Percentiles rank a stretch among this genome's conserved stretches.
These are phyloP conservation scores for Aspergillus arachidicola DNA, from an alignment of 2,329 filamentous ascomycete genomes.

Conservation along the genomic window DNA sequence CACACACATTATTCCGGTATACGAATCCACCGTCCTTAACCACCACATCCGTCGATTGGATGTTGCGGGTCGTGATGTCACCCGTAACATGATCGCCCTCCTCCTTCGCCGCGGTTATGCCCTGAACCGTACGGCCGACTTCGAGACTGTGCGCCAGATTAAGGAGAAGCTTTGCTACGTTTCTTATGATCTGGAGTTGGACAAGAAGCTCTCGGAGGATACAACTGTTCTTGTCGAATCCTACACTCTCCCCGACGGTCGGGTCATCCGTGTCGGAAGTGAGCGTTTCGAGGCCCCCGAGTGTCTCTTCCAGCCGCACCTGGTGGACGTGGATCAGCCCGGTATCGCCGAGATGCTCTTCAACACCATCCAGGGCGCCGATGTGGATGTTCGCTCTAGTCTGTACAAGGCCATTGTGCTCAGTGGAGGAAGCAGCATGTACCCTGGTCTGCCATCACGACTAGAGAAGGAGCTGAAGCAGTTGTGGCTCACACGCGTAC, in stretches of 20 bases:
- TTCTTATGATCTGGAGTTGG: conserved; percentile 94
- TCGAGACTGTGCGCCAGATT: conserved; percentile 98
- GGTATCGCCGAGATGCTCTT: conserved; percentile 97
- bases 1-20: conserved; percentile 97
- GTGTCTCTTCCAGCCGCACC: conserved; percentile 96
- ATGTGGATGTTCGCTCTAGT: conserved; percentile 90
- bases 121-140: conserved; percentile 96
- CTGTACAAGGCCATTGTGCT: conserved; percentile 97
- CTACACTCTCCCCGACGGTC: conserved; percentile 94
- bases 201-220: conserved; percentile 94
- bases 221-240: conserved; percentile 96
- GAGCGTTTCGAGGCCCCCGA: conserved; percentile 98
- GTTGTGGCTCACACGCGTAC: conserved; percentile 89
- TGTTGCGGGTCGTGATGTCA: conserved; percentile 94
- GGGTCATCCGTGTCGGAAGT: conserved; percentile 92
- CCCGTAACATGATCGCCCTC: conserved; percentile 95
- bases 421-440: conserved; percentile 98
- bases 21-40: conserved; percentile 96
- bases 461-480: conserved; percentile 99
- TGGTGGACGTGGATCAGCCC: conserved; percentile 96
- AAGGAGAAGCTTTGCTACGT: conserved; percentile 99
- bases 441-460: conserved; percentile 89
- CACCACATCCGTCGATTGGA: conserved; percentile 93
- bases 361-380: conserved; percentile 96
- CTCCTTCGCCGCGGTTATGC: conserved; percentile 93